Percentiles rank a stretch among this genome's conserved stretches.
These are phyloP conservation scores for Pichia sp. DNA, from an alignment of 1,139 yeast genomes.

Conservation along the genomic window DNA sequence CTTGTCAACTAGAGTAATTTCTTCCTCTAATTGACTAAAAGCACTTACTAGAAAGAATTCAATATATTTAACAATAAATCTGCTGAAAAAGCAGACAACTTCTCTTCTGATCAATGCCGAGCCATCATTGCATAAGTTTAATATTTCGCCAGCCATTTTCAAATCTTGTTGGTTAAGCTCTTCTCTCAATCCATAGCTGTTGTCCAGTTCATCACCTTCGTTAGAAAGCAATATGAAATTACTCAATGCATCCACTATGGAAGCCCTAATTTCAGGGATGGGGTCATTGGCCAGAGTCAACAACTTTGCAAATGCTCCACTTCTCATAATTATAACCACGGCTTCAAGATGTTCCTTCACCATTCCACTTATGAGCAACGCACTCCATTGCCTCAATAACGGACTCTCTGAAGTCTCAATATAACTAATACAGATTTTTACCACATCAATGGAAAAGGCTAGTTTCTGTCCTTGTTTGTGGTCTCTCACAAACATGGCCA, in stretches of 20 bases:
- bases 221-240: conserved; percentile 53
- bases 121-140: conserved; percentile 69
- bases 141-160: conserved; percentile 46
- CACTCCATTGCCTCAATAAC: conserved; percentile 86
- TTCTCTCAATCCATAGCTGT: conserved; percentile 25
- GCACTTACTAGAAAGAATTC: conserved; percentile 84
- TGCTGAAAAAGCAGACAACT: conserved; percentile 69
- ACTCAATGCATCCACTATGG: conserved; percentile 71
- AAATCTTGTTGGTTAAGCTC: conserved; percentile 54
- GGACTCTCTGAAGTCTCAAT: conserved; percentile 77
- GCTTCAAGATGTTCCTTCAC: conserved; percentile 75
- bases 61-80: conserved; percentile 65
- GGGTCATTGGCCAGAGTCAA: conserved; percentile 70
- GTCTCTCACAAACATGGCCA: conserved; percentile 77
- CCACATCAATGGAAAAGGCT: conserved; percentile 70
- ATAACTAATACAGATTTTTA: conserved; percentile 63
- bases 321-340: conserved; percentile 65
- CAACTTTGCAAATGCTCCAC: conserved; percentile 57
- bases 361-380: conserved; percentile 70
- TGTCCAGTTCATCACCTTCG: conserved; percentile 30
- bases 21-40: conserved; percentile 80
- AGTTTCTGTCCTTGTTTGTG: conserved; percentile 76
- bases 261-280: conserved; percentile 91
- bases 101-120: conserved; percentile 87
- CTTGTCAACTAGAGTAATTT: conserved; percentile 61